Conservation (phyloP, 495 filamentous ascomycete species). For the Hypoxylon trugodes region DNA sequence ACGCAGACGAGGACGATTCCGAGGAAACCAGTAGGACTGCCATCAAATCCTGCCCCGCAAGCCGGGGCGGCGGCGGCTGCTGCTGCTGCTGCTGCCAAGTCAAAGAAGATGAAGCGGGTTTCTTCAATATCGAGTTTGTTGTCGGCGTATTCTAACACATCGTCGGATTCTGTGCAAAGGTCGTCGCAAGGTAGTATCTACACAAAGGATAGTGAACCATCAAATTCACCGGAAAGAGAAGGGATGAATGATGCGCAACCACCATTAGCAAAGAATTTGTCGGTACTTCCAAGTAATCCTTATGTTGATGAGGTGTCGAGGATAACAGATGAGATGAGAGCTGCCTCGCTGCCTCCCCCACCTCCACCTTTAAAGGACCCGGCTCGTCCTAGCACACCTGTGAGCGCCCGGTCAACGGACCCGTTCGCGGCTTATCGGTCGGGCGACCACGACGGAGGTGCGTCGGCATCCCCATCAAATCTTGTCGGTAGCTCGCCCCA, state of each 20-base stretch:
- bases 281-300: slow-evolving; percentile 34
- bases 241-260: slow-evolving; percentile 27
- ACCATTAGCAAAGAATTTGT: slow-evolving; percentile 18
- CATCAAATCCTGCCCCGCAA: slow-evolving; percentile 35
- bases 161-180: slow-evolving; percentile 47
- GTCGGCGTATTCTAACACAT: slow-evolving; percentile 55
- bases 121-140: slow-evolving; percentile 56
- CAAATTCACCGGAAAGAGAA: slow-evolving; percentile 44
- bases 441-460: not conserved
- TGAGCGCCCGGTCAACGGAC: slow-evolving; percentile 4
- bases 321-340: slow-evolving; percentile 12
- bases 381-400: slow-evolving; percentile 32
- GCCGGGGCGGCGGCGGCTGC: too few relatives aligned
- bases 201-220: slow-evolving; percentile 47
- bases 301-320: slow-evolving; percentile 19
- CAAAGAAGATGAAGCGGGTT: slow-evolving; percentile 40
- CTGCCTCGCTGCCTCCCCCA: slow-evolving; percentile 45
- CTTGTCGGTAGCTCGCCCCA: slow-evolving; percentile 41
- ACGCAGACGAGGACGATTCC: slow-evolving; percentile 33
- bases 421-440: not conserved
- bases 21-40: slow-evolving; percentile 41
- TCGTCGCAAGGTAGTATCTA: slow-evolving; percentile 46
- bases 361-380: slow-evolving; percentile 51
- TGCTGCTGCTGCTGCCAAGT: slow-evolving; percentile 10
- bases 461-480: slow-evolving; percentile 17